Conservation (phyloP, 306 rosid species). For the Cyamopsis tetragonoloba region DNA sequence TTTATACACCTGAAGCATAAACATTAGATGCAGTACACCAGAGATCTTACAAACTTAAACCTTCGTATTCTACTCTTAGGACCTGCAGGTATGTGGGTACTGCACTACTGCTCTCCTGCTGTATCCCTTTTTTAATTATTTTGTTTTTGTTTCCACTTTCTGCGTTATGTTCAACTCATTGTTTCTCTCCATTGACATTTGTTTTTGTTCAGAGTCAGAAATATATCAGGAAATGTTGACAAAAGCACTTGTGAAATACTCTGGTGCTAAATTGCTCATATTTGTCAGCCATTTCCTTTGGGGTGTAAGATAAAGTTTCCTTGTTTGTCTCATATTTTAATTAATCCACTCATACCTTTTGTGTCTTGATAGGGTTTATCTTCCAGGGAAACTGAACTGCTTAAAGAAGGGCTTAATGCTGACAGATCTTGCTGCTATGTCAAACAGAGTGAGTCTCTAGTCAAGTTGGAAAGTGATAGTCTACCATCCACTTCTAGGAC, state of each 20-base stretch:
- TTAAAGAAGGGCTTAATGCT: constrained; percentile 68
- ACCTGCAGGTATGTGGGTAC: constrained; percentile 74
- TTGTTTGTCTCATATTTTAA: constrained; percentile 33
- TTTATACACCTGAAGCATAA: constrained; percentile 88
- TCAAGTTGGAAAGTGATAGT: constrained; percentile 67
- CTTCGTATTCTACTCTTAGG: constrained; percentile 97
- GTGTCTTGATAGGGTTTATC: constrained; percentile 71
- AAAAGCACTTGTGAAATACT: constrained; percentile 89
- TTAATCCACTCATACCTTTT: constrained; percentile 25
- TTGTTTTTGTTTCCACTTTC: not conserved
- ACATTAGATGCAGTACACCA: constrained; percentile 75
- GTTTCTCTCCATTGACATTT: constrained; percentile 1
- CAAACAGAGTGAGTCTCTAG: constrained; percentile 73
- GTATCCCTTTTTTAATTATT: not conserved
- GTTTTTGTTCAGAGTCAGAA: constrained; percentile 78
- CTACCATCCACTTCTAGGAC: constrained; percentile 71
- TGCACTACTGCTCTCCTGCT: constrained; percentile 16
- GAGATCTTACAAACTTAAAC: constrained; percentile 86
- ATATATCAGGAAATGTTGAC: constrained; percentile 97
- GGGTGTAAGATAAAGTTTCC: constrained; percentile 82
- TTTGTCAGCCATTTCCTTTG: constrained; percentile 91
- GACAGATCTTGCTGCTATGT: constrained; percentile 53
- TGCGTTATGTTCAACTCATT: not conserved
- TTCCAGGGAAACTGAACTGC: constrained; percentile 89
- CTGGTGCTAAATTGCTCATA: constrained; percentile 90